Percentiles rank a stretch among this genome's conserved stretches.
phyloP scores from a whole-genome alignment of 352 stramenopile species.

The Phytophthora quininea region DNA sequence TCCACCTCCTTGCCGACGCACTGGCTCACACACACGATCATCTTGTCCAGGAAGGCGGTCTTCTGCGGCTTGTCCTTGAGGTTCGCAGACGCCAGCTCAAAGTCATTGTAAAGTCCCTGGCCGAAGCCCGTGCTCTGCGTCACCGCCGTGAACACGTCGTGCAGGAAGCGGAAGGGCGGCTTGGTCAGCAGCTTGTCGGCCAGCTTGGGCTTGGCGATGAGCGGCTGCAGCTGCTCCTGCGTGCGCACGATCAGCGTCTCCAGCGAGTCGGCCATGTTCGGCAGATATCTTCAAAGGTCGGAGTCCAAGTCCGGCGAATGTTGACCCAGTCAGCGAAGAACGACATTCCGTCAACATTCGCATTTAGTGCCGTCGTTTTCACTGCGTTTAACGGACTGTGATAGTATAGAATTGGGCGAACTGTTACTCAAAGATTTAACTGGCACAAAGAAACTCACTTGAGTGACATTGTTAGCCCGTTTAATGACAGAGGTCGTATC shows the following conservation, averaged over 20 bases:
- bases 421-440: too few relatives aligned
- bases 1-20: conserved; percentile 71
- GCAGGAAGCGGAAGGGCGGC: conserved; percentile 96
- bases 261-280: conserved; percentile 58
- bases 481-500: too few relatives aligned
- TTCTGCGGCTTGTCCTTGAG: conserved; percentile 90
- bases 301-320: too few relatives aligned
- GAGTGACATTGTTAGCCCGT: too few relatives aligned
- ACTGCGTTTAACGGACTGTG: too few relatives aligned
- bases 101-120: conserved; percentile 82
- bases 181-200: conserved; percentile 95
- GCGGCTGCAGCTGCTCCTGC: conserved; percentile 84
- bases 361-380: too few relatives aligned
- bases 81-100: conserved; percentile 78
- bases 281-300: conserved; percentile 15
- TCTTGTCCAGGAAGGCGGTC: conserved; percentile 86
- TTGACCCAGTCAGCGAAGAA: too few relatives aligned
- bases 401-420: too few relatives aligned
- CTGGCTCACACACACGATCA: conserved; percentile 80
- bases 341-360: too few relatives aligned
- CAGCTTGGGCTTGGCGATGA: conserved; percentile 95
- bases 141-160: conserved; percentile 94
- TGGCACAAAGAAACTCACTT: too few relatives aligned
- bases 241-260: conserved; percentile 78
- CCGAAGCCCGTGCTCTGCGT: conserved; percentile 87